Base-by-base conservation (phyloP, 371 early-diverging fungal species). In the Coemansia sp. region DNA sequence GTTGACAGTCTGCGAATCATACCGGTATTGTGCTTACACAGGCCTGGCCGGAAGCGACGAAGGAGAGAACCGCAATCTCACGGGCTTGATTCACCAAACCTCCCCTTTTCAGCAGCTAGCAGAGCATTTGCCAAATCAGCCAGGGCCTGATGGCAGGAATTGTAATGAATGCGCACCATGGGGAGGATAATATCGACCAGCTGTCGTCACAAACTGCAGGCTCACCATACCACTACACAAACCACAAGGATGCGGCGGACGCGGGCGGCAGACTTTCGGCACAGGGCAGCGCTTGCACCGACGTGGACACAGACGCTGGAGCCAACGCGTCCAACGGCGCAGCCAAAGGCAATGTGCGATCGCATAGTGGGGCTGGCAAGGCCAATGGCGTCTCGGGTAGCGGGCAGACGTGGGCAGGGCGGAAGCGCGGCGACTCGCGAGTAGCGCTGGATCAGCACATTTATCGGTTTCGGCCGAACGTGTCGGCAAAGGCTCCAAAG, bases 141-240 rank as follows among this genome's bases (percentile, higher is more conserved):
- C 45, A 35, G 16, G 58, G 38, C 16, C 50, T 58, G 26, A 70
- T 70, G 70, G 70, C 68, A 55, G 70, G 70, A 7, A 55, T 70
- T 38, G 57, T 57, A 10, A 61, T 70, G 68, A 68, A 35, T 16
- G 50, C 62, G 12, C 61, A 67, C 31, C 70, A 61, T 31, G 41
- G 61, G 7, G 70, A 67, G 54, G 63, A 70, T 26, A 40, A 43
- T 39, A 40, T 59, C 35, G 68, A 59, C 54, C 59, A 68, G 43
- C 54, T 68, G 42, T 54, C 68, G 30, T 57, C 65, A 9, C 66
- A 66, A 38, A 65, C 57, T 16, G 67, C 63, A 1, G 38, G 52
- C 41, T 63, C 71, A 20, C 49, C 69, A 4, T 69, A 63, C 45
- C 54, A 63, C 35, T 69, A 59, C 43, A 10, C 63, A 31, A 38